A percentile compares a stretch with the other conserved stretches of the same genome.
phyloP scores from a whole-genome alignment of 345 rosid species.

The Pistacia atlantica region DNA sequence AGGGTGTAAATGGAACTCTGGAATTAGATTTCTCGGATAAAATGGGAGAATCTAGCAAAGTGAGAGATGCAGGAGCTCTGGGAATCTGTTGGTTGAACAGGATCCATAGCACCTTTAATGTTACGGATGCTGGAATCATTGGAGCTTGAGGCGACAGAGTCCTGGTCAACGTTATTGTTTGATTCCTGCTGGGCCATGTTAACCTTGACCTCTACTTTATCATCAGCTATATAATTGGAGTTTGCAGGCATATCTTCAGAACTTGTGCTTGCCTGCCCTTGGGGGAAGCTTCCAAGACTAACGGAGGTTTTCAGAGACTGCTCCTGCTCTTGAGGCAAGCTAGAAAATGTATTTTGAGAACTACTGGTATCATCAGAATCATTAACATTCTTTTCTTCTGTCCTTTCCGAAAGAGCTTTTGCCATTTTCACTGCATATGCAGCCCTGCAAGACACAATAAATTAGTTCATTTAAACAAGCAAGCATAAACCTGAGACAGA shows the following conservation, averaged over 20 bases:
- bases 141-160: constrained; percentile 54
- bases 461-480: neutral
- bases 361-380: constrained; percentile 74
- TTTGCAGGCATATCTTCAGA: constrained; percentile 67
- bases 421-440: constrained; percentile 87
- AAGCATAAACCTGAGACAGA: constrained; percentile 10
- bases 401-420: constrained; percentile 66
- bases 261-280: constrained; percentile 80
- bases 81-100: constrained; percentile 54
- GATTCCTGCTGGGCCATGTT: constrained; percentile 48
- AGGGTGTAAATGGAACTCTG: constrained; percentile 54
- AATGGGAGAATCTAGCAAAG: constrained; percentile 67
- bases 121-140: constrained; percentile 48
- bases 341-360: constrained; percentile 79
- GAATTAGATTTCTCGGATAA: constrained; percentile 78
- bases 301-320: constrained; percentile 83
- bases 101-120: constrained; percentile 37
- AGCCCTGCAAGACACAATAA: constrained; percentile 60
- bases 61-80: constrained; percentile 71
- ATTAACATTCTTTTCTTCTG: constrained; percentile 79
- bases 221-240: constrained; percentile 44
- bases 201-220: constrained; percentile 48
- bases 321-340: constrained; percentile 84
- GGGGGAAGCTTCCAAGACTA: constrained; percentile 89
- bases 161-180: constrained; percentile 50